Evolutionary conservation across 768 basidiomycete genomes (phyloP).

Genomic region (Lentinula edodes): DNA sequence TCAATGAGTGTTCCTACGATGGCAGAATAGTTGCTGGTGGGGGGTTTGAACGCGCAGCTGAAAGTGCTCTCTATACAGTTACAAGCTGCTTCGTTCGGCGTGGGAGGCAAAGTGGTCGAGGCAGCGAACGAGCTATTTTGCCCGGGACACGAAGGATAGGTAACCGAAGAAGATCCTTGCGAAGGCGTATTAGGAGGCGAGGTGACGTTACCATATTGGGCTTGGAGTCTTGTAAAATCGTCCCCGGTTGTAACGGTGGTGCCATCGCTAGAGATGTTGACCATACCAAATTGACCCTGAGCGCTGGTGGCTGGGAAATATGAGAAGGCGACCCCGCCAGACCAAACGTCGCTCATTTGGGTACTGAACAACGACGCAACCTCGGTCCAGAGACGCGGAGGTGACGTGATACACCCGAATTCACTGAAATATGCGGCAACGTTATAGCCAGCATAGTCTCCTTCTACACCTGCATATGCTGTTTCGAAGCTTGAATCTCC

Average conservation of each 20-base stretch:
- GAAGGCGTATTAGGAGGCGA: slow-evolving; percentile 57
- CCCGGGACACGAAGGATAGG: slow-evolving; percentile 62
- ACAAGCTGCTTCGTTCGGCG: slow-evolving; percentile 80
- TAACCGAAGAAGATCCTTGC: slow-evolving; percentile 30
- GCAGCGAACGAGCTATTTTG: slow-evolving; percentile 57
- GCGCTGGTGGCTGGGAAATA: slow-evolving; percentile 82
- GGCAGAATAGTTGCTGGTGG: slow-evolving; percentile 52
- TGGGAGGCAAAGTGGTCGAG: slow-evolving; percentile 69
- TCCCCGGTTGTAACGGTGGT: slow-evolving; percentile 58
- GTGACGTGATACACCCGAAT: slow-evolving; percentile 65
- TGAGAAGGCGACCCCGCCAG: slow-evolving; percentile 84
- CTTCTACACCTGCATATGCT: slow-evolving; percentile 51
- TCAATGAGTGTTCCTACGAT: slow-evolving; percentile 60
- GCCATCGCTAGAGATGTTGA: slow-evolving; percentile 55
- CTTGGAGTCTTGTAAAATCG: slow-evolving; percentile 63
- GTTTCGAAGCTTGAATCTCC: slow-evolving; percentile 55
- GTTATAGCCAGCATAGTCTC: slow-evolving; percentile 58
- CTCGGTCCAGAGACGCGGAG: slow-evolving; percentile 78
- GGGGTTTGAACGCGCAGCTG: slow-evolving; percentile 68
- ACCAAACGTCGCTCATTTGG: slow-evolving; percentile 76
- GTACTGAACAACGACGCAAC: slow-evolving; percentile 64
- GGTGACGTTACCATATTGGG: slow-evolving; percentile 49
- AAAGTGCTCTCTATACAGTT: slow-evolving; percentile 63
- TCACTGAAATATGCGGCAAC: slow-evolving; percentile 89
- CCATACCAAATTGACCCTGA: slow-evolving; percentile 79